Conservation (phyloP, 495 filamentous ascomycete species). For the Xylaria sp. region DNA sequence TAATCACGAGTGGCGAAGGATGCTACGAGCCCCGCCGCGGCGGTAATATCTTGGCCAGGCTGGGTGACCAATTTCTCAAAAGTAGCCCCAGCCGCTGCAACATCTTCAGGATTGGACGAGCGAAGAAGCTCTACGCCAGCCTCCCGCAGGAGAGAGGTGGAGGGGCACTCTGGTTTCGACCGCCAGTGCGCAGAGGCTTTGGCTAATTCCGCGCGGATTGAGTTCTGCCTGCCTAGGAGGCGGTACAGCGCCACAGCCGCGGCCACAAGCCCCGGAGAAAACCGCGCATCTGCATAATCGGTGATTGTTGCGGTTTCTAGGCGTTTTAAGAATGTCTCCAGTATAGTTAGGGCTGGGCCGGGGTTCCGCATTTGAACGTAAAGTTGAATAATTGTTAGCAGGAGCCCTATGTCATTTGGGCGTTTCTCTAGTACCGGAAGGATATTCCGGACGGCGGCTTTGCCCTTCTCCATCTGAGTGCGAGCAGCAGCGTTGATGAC, state of each 20-base stretch:
- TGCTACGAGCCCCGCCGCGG: slow-evolving; percentile 82
- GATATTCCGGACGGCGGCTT: slow-evolving; percentile 74
- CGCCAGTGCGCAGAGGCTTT: slow-evolving; percentile 87
- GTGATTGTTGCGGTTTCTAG: slow-evolving; percentile 71
- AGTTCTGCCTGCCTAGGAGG: slow-evolving; percentile 75
- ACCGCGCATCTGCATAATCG: slow-evolving; percentile 69
- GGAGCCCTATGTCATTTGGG: slow-evolving; percentile 82
- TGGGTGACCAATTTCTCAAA: slow-evolving; percentile 72
- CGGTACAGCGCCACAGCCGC: slow-evolving; percentile 82
- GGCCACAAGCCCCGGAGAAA: slow-evolving; percentile 86
- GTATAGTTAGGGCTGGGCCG: slow-evolving; percentile 72
- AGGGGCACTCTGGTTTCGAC: slow-evolving; percentile 51
- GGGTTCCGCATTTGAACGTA: slow-evolving; percentile 79
- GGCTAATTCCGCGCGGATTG: slow-evolving; percentile 73
- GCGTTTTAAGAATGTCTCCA: slow-evolving; percentile 75
- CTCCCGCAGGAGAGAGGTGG: slow-evolving; percentile 71
- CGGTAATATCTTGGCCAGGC: slow-evolving; percentile 67
- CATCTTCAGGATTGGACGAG: slow-evolving; percentile 70
- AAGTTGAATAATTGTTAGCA: slow-evolving; percentile 84
- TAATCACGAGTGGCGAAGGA: slow-evolving; percentile 75
- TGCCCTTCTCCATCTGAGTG: slow-evolving; percentile 66
- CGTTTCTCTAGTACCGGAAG: slow-evolving; percentile 75
- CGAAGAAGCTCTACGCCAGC: slow-evolving; percentile 81
- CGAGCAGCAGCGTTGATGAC: slow-evolving; percentile 84
- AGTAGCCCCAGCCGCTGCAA: slow-evolving; percentile 71